phyloP scores from a whole-genome alignment of 164 flowering plant species.

The Macadamia tetraphylla region DNA sequence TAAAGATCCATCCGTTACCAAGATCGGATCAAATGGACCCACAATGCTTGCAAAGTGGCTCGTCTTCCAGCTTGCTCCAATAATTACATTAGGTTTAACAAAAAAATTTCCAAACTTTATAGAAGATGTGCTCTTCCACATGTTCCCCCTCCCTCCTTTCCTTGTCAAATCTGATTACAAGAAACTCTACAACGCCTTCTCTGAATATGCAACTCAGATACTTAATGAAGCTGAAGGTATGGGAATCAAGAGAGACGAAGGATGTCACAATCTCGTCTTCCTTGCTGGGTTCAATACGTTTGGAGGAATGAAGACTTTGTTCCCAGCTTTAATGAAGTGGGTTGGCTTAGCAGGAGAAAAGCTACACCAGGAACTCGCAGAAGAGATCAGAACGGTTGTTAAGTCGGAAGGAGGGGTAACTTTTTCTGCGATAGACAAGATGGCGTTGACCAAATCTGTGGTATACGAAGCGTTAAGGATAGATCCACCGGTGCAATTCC shows the following conservation, averaged over 20 bases:
- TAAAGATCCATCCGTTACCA: conserved; percentile 16
- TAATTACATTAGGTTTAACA: conserved; percentile 25
- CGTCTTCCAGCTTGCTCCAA: conserved; percentile 30
- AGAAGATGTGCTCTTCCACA: conserved; percentile 37
- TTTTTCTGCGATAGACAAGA: conserved; percentile 28
- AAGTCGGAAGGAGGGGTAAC: conserved; percentile 29
- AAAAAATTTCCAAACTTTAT: conserved; percentile 1
- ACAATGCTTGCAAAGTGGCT: conserved; percentile 25
- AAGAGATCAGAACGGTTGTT: conserved; percentile 39
- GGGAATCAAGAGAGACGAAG: conserved; percentile 40
- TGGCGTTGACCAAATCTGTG: conserved; percentile 19
- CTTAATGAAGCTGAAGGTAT: conserved; percentile 37
- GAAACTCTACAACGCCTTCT: conserved; percentile 28
- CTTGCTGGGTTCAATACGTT: conserved; percentile 32
- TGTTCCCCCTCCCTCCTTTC: conserved; percentile 27
- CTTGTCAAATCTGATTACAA: conserved; percentile 27
- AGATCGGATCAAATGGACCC: conserved; percentile 24
- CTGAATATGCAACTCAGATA: conserved; percentile 2
- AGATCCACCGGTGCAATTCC: conserved; percentile 53
- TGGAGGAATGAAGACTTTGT: conserved; percentile 36
- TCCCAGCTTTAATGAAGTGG: conserved; percentile 40
- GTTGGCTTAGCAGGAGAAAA: conserved; percentile 31
- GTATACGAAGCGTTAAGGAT: conserved; percentile 12
- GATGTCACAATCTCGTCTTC: conserved; percentile 46
- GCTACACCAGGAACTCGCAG: conserved; percentile 31